Evolutionary conservation across 1,284 basidiomycete genomes (phyloP), one percentile per base, ranked within the genome.

Genomic region (Cryptococcus sp.): DNA sequence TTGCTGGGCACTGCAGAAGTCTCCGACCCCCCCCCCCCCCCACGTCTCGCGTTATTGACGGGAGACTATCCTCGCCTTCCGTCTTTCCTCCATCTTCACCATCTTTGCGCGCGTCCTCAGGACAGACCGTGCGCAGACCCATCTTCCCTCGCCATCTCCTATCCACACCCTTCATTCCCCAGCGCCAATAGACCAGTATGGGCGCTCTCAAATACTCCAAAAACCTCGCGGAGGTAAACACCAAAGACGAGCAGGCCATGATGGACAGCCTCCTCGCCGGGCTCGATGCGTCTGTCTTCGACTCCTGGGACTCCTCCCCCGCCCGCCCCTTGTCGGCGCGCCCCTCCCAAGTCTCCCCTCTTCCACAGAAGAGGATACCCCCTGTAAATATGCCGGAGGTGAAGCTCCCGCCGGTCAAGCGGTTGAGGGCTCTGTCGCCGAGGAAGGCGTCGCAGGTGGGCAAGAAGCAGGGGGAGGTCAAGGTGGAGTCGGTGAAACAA

Each of bases 221-320:
- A 33, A 4, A 33, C 5, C 5, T 4, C 28, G 28, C 9, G 28
- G 9, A 4, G 28, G 5, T 9, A 4, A 33, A 33, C 28, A 5
- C 28, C 28, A 59, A 64, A 20, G 66, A 69, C 42, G 75, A 76
- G 51, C 65, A 74, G 45, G 69, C 67, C n/a, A 52, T 77, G 54
- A 70, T 78, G 71, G 70, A 71, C 33, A 65, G 66, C 33, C 62
- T 77, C 16, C 62, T 77, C 45, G 67, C 72, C 4, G 75, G 75
- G 1, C 59, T 78, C 37, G 76, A 78, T 57, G 73, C 69, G 46
- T 70, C 68, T 28, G 60, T 70, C 42, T 72, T 75, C 43, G 67
- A 69, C 8, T 55, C 53, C 24, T 21, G 59, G 20, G 58, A 21
- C 11, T 57, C 43, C 40, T 69, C 69, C 46, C 66, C 66, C 46